Evolutionary conservation across 805 yeast species (phyloP), one percentile per base, ranked within the genome.

Genomic region (Spathaspora gorwiae): DNA sequence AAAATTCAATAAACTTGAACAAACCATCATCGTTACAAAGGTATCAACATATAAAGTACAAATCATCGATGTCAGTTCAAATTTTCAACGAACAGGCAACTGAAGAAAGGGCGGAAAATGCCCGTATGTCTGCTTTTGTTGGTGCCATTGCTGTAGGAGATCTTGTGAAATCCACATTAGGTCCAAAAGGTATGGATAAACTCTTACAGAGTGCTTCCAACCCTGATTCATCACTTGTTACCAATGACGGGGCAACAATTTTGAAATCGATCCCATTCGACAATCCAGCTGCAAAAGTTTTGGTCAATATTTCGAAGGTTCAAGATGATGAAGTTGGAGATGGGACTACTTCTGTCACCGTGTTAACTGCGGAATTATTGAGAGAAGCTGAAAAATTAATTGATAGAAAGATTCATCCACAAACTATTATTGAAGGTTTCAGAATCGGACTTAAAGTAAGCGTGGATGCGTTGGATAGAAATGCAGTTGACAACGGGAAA

Each of bases 141-240:
- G 99, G 99, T 40, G 99, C 99, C 53, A 92, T 94, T 62, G 99
- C 99, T 35, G 99, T 94, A 32, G 99, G 99, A 43, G 99, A 94
- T 66, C 76, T 94, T 49, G 99, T 92, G 39, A 92, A 92, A 66
- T 75, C 90, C 29, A 87, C 99, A 2, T 72, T 94, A 52, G 99
- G 99, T 12, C 99, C 99, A 50, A 92, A 94, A 62, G 99, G 99
- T 51, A 92, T 94, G 98, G 99, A 94, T 66, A 94, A 94, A 65
- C 73, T 94, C 51, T 73, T 94, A 50, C 96, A 89, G 60, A 83
- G 95, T 53, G 87, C 96, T 14, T 77, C 90, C 5, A 80, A 94
- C 37, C 56, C 63, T 42, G 88, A 87, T 39, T 75, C 75, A 45
- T 76, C 94, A 2, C 60, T 90, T 60, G 90, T 94, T 34, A 94